phyloP scores from a whole-genome alignment of 2,329 filamentous ascomycete species.

The Aspergillus intermedius region DNA sequence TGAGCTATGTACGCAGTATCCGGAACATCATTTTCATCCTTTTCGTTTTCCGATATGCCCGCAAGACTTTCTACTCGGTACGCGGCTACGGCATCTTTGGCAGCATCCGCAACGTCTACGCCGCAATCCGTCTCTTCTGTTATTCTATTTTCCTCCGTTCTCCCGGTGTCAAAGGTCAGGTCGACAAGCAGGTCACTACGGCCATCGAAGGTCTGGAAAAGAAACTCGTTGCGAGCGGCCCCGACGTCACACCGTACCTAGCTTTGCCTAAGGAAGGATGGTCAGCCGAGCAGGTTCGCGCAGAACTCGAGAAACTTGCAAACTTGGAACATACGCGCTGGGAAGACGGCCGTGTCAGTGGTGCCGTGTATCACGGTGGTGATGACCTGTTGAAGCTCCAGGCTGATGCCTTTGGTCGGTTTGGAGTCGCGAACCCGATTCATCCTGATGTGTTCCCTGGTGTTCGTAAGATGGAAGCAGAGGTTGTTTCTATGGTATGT shows the following conservation, averaged over 20 bases:
- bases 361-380: slow-evolving; percentile 93
- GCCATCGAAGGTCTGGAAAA: slow-evolving; percentile 72
- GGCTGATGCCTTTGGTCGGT: slow-evolving; percentile 86
- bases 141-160: slow-evolving; percentile 82
- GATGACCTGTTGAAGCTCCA: slow-evolving; percentile 74
- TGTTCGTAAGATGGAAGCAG: slow-evolving; percentile 98
- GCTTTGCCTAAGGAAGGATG: slow-evolving; percentile 77
- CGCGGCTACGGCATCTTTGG: slow-evolving; percentile 84
- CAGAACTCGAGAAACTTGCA: slow-evolving; percentile 71
- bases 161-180: slow-evolving; percentile 78
- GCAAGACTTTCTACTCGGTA: slow-evolving; percentile 73
- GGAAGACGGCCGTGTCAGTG: slow-evolving; percentile 93
- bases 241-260: slow-evolving; percentile 65
- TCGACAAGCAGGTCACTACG: slow-evolving; percentile 76
- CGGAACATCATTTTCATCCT: slow-evolving; percentile 84
- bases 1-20: slow-evolving; percentile 46
- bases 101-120: slow-evolving; percentile 67
- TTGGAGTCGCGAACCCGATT: slow-evolving; percentile 92
- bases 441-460: slow-evolving; percentile 98
- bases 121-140: slow-evolving; percentile 60
- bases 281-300: slow-evolving; percentile 67
- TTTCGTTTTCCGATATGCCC: slow-evolving; percentile 77
- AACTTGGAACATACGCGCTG: slow-evolving; percentile 90
- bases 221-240: slow-evolving; percentile 72
- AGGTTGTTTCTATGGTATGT: slow-evolving; percentile 87